phyloP scores from a whole-genome alignment of 768 basidiomycete genomes.

The Tylopilus intermedius region DNA sequence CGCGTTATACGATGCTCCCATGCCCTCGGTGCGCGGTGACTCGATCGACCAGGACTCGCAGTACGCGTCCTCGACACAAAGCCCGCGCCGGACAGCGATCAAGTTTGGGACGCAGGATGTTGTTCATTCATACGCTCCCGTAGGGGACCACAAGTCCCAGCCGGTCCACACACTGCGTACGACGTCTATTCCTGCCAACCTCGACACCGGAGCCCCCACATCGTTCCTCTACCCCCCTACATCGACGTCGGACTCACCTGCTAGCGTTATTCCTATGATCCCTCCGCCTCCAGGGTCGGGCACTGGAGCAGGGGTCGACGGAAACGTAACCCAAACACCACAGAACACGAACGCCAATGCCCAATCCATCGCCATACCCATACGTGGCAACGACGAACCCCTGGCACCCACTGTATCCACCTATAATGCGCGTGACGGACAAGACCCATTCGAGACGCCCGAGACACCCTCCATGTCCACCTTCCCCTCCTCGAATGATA shows the following conservation, averaged over 20 bases:
- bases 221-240: constrained; percentile 27
- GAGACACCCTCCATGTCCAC: constrained; percentile 27
- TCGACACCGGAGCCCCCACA: constrained; percentile 7
- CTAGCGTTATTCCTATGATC: constrained; percentile 8
- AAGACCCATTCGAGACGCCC: constrained; percentile 29
- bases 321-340: constrained; percentile 6
- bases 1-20: constrained; percentile 84
- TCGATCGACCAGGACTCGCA: constrained; percentile 39
- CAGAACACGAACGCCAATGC: constrained; percentile 22
- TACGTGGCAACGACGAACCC: constrained; percentile 28
- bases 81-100: constrained; percentile 51
- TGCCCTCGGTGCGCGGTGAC: constrained; percentile 42
- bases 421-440: constrained; percentile 1
- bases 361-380: constrained; percentile 24
- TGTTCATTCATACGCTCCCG: constrained; percentile 66
- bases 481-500: constrained; percentile 23
- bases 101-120: constrained; percentile 74
- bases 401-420: constrained; percentile 23
- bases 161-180: constrained; percentile 36
- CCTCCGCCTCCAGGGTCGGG: constrained; percentile 12
- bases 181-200: constrained; percentile 15
- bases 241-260: not conserved
- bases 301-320: constrained; percentile 4
- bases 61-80: constrained; percentile 22
- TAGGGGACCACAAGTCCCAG: constrained; percentile 43